These are phyloP conservation scores for Pichia nakasei DNA, from an alignment of 805 yeast species.

Conservation along the genomic window DNA sequence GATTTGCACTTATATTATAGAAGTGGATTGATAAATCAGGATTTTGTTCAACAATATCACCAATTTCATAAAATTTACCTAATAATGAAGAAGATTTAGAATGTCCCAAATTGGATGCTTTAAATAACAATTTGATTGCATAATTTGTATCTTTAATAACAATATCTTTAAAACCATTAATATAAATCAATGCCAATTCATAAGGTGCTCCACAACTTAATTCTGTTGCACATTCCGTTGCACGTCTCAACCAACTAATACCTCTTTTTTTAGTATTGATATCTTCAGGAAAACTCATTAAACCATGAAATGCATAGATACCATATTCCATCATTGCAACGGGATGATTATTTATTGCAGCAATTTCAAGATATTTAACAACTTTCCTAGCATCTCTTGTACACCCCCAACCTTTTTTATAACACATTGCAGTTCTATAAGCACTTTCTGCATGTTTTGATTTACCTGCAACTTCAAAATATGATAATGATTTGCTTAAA, in stretches of 20 bases:
- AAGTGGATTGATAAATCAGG: conserved; percentile 82
- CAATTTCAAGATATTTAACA: conserved; percentile 70
- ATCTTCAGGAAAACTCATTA: conserved; percentile 71
- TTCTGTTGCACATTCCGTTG: conserved; percentile 75
- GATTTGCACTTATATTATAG: conserved; percentile 82
- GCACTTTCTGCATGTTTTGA: conserved; percentile 90
- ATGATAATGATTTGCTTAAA: conserved; percentile 60
- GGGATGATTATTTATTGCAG: conserved; percentile 87
- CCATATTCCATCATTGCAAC: conserved; percentile 97
- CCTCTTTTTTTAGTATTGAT: conserved; percentile 73
- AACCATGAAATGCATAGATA: conserved; percentile 70
- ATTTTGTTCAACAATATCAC: conserved; percentile 68
- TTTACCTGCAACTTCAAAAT: conserved; percentile 87
- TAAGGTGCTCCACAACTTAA: conserved; percentile 89
- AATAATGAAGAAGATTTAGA: conserved; percentile 68
- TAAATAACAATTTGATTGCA: conserved; percentile 77
- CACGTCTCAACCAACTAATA: conserved; percentile 86
- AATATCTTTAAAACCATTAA: conserved; percentile 77
- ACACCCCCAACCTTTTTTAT: conserved; percentile 90
- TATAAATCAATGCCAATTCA: conserved; percentile 80
- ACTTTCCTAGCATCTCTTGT: conserved; percentile 83
- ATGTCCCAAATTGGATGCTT: conserved; percentile 85
- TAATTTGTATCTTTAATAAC: conserved; percentile 76
- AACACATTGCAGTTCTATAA: conserved; percentile 83
- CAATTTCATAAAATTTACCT: conserved; percentile 81